phyloP scores from a whole-genome alignment of 176 grass and related monocot genomes.

The Eleusine coracana region DNA sequence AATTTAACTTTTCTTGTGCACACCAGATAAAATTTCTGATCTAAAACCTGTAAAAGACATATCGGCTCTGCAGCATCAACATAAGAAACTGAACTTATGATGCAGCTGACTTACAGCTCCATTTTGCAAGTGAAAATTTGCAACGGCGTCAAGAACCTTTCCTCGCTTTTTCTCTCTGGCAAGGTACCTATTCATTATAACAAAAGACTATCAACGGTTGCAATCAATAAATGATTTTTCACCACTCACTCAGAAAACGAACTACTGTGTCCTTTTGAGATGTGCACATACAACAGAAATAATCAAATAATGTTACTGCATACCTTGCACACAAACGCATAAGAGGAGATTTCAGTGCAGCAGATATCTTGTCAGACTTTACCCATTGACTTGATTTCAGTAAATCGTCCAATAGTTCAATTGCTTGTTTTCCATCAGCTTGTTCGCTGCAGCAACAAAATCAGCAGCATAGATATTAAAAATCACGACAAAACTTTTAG shows the following conservation, averaged over 20 bases:
- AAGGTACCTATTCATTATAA: slow-evolving; percentile 69
- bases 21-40: not conserved
- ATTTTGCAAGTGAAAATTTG: slow-evolving; percentile 99
- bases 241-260: not conserved
- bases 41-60: not conserved
- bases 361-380: slow-evolving; percentile 65
- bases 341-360: slow-evolving; percentile 67
- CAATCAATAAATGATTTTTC: slow-evolving; percentile 15
- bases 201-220: slow-evolving; percentile 12
- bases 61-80: not conserved
- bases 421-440: slow-evolving; percentile 56
- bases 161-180: slow-evolving; percentile 85
- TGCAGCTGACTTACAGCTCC: slow-evolving; percentile 71
- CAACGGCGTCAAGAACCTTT: slow-evolving; percentile 85
- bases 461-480: slow-evolving; percentile 21
- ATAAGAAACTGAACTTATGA: slow-evolving; percentile 22
- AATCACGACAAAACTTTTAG: not conserved
- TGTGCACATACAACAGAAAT: not conserved
- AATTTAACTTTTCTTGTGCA: not conserved
- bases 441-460: slow-evolving; percentile 59
- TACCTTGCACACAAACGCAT: slow-evolving; percentile 94
- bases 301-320: slow-evolving; percentile 15
- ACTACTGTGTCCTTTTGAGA: not conserved
- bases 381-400: slow-evolving; percentile 69
- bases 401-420: slow-evolving; percentile 74